Base-by-base conservation (phyloP, 495 filamentous ascomycete genomes). In the Tuber indicum region DNA sequence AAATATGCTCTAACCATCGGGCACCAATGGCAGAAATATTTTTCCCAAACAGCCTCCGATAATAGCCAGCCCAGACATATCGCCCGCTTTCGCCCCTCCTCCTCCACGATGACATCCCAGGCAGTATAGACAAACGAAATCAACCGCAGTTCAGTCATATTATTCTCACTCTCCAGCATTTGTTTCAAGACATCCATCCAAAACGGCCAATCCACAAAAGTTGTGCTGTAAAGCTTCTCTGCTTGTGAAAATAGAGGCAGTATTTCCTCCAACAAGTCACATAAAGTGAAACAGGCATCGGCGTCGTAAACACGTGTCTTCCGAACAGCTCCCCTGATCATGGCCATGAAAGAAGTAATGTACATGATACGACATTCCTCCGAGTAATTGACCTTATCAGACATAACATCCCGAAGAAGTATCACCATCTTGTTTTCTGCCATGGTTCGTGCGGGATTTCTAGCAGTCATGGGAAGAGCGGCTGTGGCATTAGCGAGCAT, bases 1-100 rank as follows among this genome's bases (percentile, higher is more conserved):
- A 91, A 98, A 84, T 98, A 99, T 26, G 94, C 92, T 77, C 96
- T 89, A 43, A 97, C 94, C 96, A 99, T 98, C 2, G 96, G 96
- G 85, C 95, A 98, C 96, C 96, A 99, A 83, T 98, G 94, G 82
- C 91, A 94, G 86, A 99, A 99, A 79, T 94, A 90, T 75, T 89
- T 90, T 72, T 93, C 90, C 84, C 98, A 98, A 23, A 91, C 86
- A 58, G 91, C 88, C 77, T 92, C 90, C 41, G 90, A 87, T n/a
- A 99, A 82, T 45, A 99, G 86, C 87, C 96, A 96, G 26, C 91
- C 91, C 3, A 93, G 79, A 82, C 93, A 97, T 39, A 97, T 83
- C 14, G 87, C 84, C 42, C 89, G 87, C 84, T 96, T 97, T 72
- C 93, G 88, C 49, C 86, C 85, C 23, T 91, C 89, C 66, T 93